phyloP scores from a whole-genome alignment of 2,329 filamentous ascomycete species.

The Fusarium sp. region DNA sequence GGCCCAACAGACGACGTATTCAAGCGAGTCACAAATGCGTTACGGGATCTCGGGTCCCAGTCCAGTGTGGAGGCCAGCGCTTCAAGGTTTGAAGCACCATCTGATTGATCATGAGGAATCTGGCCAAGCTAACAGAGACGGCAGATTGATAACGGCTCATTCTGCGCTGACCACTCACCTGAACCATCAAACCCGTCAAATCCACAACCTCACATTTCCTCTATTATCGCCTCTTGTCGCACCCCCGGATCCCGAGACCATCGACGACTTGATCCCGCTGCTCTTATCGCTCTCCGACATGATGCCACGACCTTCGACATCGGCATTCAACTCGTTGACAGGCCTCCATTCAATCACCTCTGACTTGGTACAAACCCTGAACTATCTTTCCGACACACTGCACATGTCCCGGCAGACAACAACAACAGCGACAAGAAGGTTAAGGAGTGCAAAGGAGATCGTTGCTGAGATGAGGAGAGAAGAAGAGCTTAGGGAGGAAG shows the following conservation, averaged over 20 bases:
- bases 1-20: constrained; percentile 75
- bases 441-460: constrained; percentile 86
- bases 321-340: constrained; percentile 74
- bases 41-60: constrained; percentile 79
- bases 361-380: constrained; percentile 82
- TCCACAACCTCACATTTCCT: constrained; percentile 78
- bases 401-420: constrained; percentile 95
- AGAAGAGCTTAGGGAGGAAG: constrained; percentile 84
- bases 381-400: constrained; percentile 88
- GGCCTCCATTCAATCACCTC: constrained; percentile 77
- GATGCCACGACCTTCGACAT: constrained; percentile 73
- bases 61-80: constrained; percentile 78
- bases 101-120: not conserved
- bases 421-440: constrained; percentile 79
- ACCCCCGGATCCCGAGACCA: constrained; percentile 71
- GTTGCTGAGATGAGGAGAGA: constrained; percentile 88
- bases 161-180: constrained; percentile 80
- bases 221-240: constrained; percentile 76
- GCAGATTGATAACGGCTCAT: constrained; percentile 81
- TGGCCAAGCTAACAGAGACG: constrained; percentile 23
- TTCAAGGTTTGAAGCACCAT: constrained; percentile 65
- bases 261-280: constrained; percentile 77
- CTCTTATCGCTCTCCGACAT: constrained; percentile 72
- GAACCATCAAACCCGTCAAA: constrained; percentile 77
- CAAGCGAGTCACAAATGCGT: constrained; percentile 73